Evolutionary conservation across 2,329 filamentous ascomycete genomes (phyloP), one percentile per base, ranked within the genome.

Genomic region (Fusarium sp.): DNA sequence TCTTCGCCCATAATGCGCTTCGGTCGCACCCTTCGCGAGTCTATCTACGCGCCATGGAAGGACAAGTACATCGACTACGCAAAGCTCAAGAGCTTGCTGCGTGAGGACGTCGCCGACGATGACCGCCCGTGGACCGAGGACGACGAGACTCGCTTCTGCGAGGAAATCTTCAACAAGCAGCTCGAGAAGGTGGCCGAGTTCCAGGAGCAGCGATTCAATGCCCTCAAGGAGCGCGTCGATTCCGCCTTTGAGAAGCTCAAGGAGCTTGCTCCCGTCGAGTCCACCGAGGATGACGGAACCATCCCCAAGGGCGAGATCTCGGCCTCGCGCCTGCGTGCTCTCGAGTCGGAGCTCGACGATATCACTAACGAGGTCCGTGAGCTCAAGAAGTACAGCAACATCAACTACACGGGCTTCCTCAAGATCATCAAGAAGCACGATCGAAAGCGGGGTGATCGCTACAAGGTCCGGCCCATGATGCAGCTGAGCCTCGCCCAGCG

Each of bases 351-450:
- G 85, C 89, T 98, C 65, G 96, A 98, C 82, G 85, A 85, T 63
- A 97, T 98, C 83, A 97, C 94, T 37, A 94, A 94, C 81, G 95
- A 98, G 84, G 92, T 97, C 80, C 96, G 93, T 82, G 94, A 97
- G 86, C 89, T 99, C 76, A 97, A 98, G 85, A 97, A 94, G 83
- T 99, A 97, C 85, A 97, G 95, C 83, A 94, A 93, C 74, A 92
- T 98, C 86, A 99, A 99, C 86, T 99, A 98, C 84, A 98, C 97
- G 7, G 97, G 95, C 57, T 98, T 98, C 84, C 89, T 98, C 81
- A 99, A 99, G 88, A 97, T 97, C 57, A 95, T 95, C 66, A 99
- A 99, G 91, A 99, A 99, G 86, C 97, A 99, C 84, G 97, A 99
- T 84, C 94, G 97, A 76, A 97, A 96, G 85, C 90, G 96, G 75